Evolutionary conservation across 495 filamentous ascomycete genomes (phyloP), one percentile per base, ranked within the genome.

Genomic region (Podospora bellae-mahoneyi): DNA sequence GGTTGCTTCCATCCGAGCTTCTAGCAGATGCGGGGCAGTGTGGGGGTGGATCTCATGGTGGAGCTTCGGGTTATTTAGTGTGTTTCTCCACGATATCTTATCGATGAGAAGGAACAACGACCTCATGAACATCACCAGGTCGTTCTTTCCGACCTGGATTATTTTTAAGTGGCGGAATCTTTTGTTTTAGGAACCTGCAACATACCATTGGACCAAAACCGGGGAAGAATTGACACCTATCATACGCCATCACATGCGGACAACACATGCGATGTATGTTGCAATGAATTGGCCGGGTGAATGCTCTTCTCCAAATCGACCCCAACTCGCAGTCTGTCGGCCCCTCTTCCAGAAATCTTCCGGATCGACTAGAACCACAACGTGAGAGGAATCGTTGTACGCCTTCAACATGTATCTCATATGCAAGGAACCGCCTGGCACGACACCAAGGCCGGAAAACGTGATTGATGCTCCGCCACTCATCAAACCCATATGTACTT

Each of bases 291-390:
- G 39, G 39, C 39, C 15, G 39, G 39, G 15, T 48, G 39, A 48
- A 48, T 48, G 39, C 9, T 13, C 59, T 20, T 58, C 63, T 62
- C 68, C 64, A 66, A 69, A 66, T 65, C 56, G 58, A 60, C 68
- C 58, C 62, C 68, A 56, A 58, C 57, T 63, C 62, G 15, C 23
- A 13, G 4, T 19, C 53, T 59, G 28, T 13, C 55, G 56, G 65
- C 63, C 67, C 67, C 67, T 69, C 63, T 65, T 55, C 62, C 15
- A 19, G 26, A 62, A 69, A 62, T 69, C 58, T 62, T 65, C 58
- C 67, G 57, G 62, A 15, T 58, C 23, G 19, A 20, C 55, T 18
- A 0, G 3, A 10, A 48, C 6, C 5, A 48, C 39, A 48, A 10
- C 7, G 18, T 48, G 39, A 48, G 15, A 16, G 39, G 39, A 39